Base-by-base conservation (phyloP, 2,329 filamentous ascomycete genomes). In the Stagonosporopsis tanaceti region DNA sequence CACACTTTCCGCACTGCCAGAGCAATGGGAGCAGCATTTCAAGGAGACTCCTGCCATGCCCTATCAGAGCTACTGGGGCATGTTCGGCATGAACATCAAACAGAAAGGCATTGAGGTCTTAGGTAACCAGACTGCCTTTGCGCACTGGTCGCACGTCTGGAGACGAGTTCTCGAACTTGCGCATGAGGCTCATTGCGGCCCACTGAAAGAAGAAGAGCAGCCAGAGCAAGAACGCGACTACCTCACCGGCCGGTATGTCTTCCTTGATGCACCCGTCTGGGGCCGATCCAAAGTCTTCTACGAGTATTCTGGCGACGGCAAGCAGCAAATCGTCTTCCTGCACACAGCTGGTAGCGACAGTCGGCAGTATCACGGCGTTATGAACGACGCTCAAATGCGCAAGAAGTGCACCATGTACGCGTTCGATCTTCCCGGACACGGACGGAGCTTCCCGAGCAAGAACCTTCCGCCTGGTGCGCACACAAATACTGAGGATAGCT, bases 361-460 rank as follows among this genome's bases (percentile, higher is more conserved):
- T 27, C 67, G 81, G 27, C 80, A 83, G 63, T 83, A 83, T 50
- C 81, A 84, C 50, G 80, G 81, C 20, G 81, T 84, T 2, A 79
- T 84, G 79, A 83, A 83, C 53, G 76, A 83, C 53, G 54, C 70
- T 27, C 69, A 73, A 12, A 81, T 82, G 79, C 72, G 77, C 20
- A 76, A 80, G 66, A 79, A 73, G 50, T 82, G 79, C 53, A 79
- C 75, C 20, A 83, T 83, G 81, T 79, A 78, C 41, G 79, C 79
- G 1, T 81, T 83, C 44, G 81, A 83, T 63, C 71, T 83, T 9
- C 82, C 81, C 0, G 80, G 78, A 2, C 82, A 83, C 59, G 81
- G 81, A 0, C 67, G 80, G 6, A 79, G 76, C 41, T 83, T 83
- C 54, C 81, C 81, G 0, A 76, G 77, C 12, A 69, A 76, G 47